Percentiles rank a stretch among this genome's conserved stretches.
phyloP scores from a whole-genome alignment of 768 basidiomycete genomes.

The Naganishia antarctica region DNA sequence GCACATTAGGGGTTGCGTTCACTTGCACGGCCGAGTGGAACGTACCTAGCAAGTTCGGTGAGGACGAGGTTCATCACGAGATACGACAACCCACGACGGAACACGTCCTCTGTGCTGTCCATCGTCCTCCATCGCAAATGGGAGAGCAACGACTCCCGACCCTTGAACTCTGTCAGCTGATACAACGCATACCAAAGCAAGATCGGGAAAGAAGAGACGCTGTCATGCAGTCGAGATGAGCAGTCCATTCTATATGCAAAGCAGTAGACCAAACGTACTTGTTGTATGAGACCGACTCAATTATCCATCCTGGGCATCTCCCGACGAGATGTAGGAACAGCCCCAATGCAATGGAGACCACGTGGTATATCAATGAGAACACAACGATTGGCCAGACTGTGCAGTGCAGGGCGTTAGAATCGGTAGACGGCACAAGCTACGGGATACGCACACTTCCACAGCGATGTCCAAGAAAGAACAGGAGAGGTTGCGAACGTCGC shows the following conservation, averaged over 20 bases:
- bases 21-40: background rate
- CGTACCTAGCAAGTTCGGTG: slow-evolving; percentile 39
- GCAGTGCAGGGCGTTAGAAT: background rate
- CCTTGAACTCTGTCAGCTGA: slow-evolving; percentile 24
- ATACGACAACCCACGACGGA: slow-evolving; percentile 34
- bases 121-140: slow-evolving; percentile 43
- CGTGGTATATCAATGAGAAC: slow-evolving; percentile 37
- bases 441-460: slow-evolving; percentile 34
- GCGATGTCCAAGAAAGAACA: slow-evolving; percentile 28
- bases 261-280: slow-evolving; percentile 32
- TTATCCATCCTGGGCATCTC: slow-evolving; percentile 36
- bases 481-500: slow-evolving; percentile 37
- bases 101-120: slow-evolving; percentile 32
- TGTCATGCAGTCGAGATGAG: slow-evolving; percentile 4
- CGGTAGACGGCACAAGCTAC: background rate
- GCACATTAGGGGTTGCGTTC: background rate
- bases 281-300: slow-evolving; percentile 37
- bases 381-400: slow-evolving; percentile 42
- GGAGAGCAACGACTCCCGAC: slow-evolving; percentile 26
- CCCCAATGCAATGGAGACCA: slow-evolving; percentile 32
- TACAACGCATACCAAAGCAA: slow-evolving; percentile 35
- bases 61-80: slow-evolving; percentile 41
- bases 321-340: slow-evolving; percentile 31
- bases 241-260: background rate
- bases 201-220: slow-evolving; percentile 40